Base-by-base conservation (phyloP, 345 rosid species). In the Hibiscus mutabilis region DNA sequence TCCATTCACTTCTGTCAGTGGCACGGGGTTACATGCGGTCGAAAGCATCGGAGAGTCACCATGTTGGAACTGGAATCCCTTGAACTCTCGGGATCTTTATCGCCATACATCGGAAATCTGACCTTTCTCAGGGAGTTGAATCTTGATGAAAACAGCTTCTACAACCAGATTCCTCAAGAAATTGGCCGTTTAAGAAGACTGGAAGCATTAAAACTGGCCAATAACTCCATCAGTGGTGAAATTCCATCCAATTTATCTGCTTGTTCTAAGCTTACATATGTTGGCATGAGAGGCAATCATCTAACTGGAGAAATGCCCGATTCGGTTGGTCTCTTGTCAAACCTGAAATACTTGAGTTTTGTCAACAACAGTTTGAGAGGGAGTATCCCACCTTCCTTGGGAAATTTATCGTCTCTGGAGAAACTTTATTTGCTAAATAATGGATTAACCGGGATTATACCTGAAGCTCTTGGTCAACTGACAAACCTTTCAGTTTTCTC, bases 151-250 rank as follows among this genome's bases (percentile, higher is more conserved):
- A 78, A 78, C 24, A 60, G 18, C 57, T 59, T 78, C 53, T 4
- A 6, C 10, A 25, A 53, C 4, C 21, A 66, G 22, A 52, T 78
- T 11, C 81, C 81, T 22, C 66, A 12, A 5, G 73, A 74, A 61
- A 31, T 78, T 14, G 76, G 78, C 1, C 46, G 18, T 21, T 49
- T 79, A 11, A 12, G 16, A 6, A 5, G 74, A 0, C 10, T 58
- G 35, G 2, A 25, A 75, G 33, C 8, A 62, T 19, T 22, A 14
- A 56, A 1, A 5, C 1, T 12, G 6, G 35, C 18, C 3, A 58
- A 25, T 3, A 75, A 79, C 52, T 68, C 72, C 2, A 7, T 79
- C 8, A 3, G 10, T 4, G 82, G 79, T 5, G 62, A 79, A 57
- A 67, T 79, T 33, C 79, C 82, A 0, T n/a, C 63, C 33, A 75